Base-by-base conservation (phyloP, 331 rosid genomes). In the Rosa hybrid region DNA sequence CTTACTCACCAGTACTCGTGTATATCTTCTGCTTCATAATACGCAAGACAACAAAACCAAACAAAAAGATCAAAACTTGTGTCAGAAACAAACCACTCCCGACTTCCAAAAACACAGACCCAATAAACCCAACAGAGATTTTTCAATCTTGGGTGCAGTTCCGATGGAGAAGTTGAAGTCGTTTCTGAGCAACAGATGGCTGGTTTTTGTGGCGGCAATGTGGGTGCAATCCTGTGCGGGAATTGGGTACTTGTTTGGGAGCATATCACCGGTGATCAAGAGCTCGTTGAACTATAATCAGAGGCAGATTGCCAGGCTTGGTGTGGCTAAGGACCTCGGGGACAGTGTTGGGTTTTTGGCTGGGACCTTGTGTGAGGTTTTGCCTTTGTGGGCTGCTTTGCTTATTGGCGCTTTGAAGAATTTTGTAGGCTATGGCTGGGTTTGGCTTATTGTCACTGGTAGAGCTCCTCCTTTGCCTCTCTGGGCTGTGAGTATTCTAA, bases 241-340 rank as follows among this genome's bases (percentile, higher is more conserved):
- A 1, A 79, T 92, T 20, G 84, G 97, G 12, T 94, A 94, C 87
- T 78, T 92, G 83, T 94, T 94, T 59, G 97, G 98, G 27, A 92
- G 97, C 85, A 90, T 94, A 63, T 94, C 98, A 1, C 98, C 97
- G 5, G 88, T 87, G 5, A 91, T 94, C 12, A 94, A 94, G 83
- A 85, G 88, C 82, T 83, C 80, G 80, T 82, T 92, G 93, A 87
- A 89, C 18, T 94, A 81, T 81, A 91, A 92, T 57, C 98, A 92
- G 88, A 84, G 83, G 82, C 96, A 94, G 79, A 68, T 94, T 17
- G 90, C 98, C 1, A 42, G 82, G 39, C 65, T 94, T 77, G 94
- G 92, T 30, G 91, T 88, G 16, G 97, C 94, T 0, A 94, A 94
- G 86, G 98, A 94, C 81, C 88, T 92, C 20, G 98, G 98, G 5